Percentiles rank a stretch among this genome's conserved stretches.
Evolutionary conservation across 345 rosid species (phyloP).

Genomic region (Citrus maxima): DNA sequence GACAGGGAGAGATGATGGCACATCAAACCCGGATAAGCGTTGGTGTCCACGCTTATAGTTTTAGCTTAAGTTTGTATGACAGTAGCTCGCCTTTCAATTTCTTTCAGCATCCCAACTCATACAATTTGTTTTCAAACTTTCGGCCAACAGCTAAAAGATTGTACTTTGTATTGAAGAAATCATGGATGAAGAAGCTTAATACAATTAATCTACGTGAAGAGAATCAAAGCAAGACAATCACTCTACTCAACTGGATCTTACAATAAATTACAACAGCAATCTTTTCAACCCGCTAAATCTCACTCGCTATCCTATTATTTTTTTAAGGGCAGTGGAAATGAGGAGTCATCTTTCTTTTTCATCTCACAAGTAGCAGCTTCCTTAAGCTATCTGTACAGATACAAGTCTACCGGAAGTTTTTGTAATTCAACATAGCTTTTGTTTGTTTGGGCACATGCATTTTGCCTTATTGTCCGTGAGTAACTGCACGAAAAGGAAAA

Average conservation of each 20-base stretch:
- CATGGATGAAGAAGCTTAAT: neutral
- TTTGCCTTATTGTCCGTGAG: slow-evolving; percentile 42
- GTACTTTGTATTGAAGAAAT: neutral
- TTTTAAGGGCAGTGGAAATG: neutral
- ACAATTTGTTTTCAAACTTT: neutral
- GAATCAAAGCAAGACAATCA: neutral
- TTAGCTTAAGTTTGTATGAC: neutral
- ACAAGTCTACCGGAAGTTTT: slow-evolving; percentile 16
- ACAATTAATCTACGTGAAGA: neutral
- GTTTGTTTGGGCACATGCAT: slow-evolving; percentile 46
- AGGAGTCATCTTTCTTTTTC: neutral
- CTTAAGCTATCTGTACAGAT: slow-evolving; percentile 19
- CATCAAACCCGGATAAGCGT: too few relatives aligned
- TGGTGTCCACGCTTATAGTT: neutral
- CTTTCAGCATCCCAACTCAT: neutral
- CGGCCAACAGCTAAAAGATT: neutral
- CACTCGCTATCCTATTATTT: slow-evolving; percentile 1
- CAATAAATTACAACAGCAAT: neutral
- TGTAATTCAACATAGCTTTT: slow-evolving; percentile 12
- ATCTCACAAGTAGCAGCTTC: neutral
- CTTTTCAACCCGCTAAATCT: neutral
- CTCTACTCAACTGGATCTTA: neutral
- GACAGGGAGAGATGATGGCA: neutral
- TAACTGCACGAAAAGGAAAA: slow-evolving; percentile 28
- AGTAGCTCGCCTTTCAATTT: neutral